phyloP scores from a whole-genome alignment of 192 early-diverging fungal genomes.

The Coemansia umbellata region DNA sequence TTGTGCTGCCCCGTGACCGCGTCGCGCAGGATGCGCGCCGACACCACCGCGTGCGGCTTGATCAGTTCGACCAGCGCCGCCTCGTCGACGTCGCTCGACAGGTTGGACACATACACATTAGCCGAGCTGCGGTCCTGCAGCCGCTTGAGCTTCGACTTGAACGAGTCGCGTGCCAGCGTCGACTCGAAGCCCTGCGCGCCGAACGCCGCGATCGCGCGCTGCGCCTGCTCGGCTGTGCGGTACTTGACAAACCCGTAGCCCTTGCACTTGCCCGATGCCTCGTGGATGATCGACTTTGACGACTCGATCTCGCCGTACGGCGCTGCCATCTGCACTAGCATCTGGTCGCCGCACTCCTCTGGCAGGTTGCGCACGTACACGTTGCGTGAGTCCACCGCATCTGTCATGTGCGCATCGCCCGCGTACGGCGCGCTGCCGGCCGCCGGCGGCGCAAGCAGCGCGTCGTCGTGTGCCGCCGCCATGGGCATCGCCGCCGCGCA shows the following conservation, averaged over 20 bases:
- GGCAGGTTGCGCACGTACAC: constrained; percentile 80
- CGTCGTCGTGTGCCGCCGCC: constrained; percentile 8
- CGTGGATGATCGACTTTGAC: constrained; percentile 80
- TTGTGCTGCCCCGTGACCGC: constrained; percentile 58
- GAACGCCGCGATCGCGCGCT: constrained; percentile 66
- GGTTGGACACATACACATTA: constrained; percentile 83
- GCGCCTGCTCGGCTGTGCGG: constrained; percentile 62
- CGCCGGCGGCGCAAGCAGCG: neutral
- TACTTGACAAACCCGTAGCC: constrained; percentile 91
- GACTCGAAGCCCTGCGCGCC: constrained; percentile 62
- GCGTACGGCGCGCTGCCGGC: neutral
- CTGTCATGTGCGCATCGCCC: neutral
- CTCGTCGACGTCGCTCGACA: constrained; percentile 73
- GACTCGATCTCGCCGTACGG: constrained; percentile 72
- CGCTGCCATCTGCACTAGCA: constrained; percentile 58
- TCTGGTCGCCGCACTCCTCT: constrained; percentile 63
- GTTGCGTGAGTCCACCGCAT: constrained; percentile 52
- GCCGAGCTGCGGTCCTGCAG: constrained; percentile 71
- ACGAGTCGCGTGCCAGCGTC: constrained; percentile 76
- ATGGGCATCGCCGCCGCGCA: constrained; percentile 17
- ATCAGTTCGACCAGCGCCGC: constrained; percentile 61
- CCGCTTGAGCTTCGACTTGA: constrained; percentile 64
- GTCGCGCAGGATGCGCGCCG: constrained; percentile 73
- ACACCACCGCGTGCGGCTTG: constrained; percentile 61
- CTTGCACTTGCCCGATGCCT: constrained; percentile 75